phyloP scores from a whole-genome alignment of 2,329 filamentous ascomycete genomes.

The Cryphonectria carpinicola region DNA sequence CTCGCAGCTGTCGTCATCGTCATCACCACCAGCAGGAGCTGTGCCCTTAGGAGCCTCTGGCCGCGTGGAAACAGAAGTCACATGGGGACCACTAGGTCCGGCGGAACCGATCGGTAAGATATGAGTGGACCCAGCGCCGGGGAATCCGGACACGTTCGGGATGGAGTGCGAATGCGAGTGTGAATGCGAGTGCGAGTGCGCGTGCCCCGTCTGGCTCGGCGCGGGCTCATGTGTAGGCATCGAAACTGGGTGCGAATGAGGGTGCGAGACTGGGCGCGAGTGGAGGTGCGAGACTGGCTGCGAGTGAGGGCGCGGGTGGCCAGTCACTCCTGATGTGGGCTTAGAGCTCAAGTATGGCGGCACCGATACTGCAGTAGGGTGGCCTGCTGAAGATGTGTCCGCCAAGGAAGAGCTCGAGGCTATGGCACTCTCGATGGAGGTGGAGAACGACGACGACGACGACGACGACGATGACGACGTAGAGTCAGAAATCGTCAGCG shows the following conservation, averaged over 20 bases:
- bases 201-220: neutral
- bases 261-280: neutral
- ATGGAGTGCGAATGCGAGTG: slow-evolving; percentile 2
- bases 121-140: neutral
- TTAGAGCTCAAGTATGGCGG: neutral
- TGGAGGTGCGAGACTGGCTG: neutral
- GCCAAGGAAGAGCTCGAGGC: neutral
- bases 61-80: neutral
- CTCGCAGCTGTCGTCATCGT: neutral
- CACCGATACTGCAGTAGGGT: neutral
- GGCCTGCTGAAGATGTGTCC: neutral
- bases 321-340: neutral
- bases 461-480: slow-evolving; percentile 16
- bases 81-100: neutral
- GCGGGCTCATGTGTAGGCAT: neutral
- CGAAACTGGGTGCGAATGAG: neutral
- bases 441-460: slow-evolving; percentile 1
- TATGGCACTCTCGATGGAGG: neutral
- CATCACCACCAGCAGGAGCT: neutral
- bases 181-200: slow-evolving; percentile 1
- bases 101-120: neutral
- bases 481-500: slow-evolving; percentile 24
- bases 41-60: neutral
- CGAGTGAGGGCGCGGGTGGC: neutral
- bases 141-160: neutral